These are phyloP conservation scores for Vanilla planifolia DNA, from an alignment of 106 monocot species.

Conservation along the genomic window DNA sequence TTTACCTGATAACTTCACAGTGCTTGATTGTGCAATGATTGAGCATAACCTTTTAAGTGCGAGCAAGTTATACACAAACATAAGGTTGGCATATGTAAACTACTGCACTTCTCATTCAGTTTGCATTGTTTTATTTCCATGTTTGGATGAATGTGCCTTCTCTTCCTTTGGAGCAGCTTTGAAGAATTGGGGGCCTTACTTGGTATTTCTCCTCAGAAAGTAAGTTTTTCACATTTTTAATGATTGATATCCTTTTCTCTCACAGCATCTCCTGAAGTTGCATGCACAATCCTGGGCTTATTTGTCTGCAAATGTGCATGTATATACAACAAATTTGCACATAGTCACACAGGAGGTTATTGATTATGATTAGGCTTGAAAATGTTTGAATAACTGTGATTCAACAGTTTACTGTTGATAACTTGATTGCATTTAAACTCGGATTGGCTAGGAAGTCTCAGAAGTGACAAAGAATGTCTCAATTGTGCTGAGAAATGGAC, in stretches of 20 bases:
- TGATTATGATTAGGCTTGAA: no score
- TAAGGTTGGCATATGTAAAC: slow-evolving; percentile 47
- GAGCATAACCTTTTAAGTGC: slow-evolving; percentile 99
- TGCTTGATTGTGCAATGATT: slow-evolving; percentile 97
- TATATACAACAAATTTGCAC: no score
- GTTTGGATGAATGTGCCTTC: background rate
- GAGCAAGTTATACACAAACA: slow-evolving; percentile 95
- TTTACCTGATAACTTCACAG: slow-evolving; percentile 95
- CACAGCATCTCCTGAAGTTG: no score
- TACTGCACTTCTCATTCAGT: background rate
- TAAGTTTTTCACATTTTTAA: slow-evolving; percentile 11
- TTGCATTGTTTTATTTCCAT: background rate
- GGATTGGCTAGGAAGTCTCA: no score
- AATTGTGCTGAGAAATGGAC: no score
- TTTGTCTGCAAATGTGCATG: no score
- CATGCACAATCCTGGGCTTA: no score
- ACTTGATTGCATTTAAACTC: no score
- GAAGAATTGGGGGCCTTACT: slow-evolving; percentile 85
- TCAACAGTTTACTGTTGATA: no score
- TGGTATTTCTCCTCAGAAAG: slow-evolving; percentile 89
- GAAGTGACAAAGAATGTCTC: no score
- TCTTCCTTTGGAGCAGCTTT: slow-evolving; percentile 49
- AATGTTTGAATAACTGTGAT: no score
- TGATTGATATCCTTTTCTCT: background rate
- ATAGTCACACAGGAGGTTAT: no score